Conservation (phyloP, 2,329 filamentous ascomycete species). For the Hypoxylon sp. region DNA sequence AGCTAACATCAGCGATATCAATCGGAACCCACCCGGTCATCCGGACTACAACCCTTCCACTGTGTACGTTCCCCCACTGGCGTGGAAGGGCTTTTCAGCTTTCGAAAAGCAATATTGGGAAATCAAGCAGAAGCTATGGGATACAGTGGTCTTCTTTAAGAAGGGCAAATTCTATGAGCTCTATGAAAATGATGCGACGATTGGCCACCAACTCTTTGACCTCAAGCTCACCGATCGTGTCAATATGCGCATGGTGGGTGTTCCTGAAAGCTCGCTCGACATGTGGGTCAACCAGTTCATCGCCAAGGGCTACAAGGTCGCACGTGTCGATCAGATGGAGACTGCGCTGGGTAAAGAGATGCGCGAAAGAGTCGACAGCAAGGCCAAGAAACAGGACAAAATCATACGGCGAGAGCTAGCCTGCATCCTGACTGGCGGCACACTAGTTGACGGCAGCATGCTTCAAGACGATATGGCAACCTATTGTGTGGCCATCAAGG, state of each 20-base stretch:
- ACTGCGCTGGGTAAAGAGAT: slow-evolving; percentile 97
- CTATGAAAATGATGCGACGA: slow-evolving; percentile 96
- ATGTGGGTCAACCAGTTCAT: slow-evolving; percentile 99
- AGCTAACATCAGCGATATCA: slow-evolving; percentile 86
- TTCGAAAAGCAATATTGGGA: slow-evolving; percentile 99
- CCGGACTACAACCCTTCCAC: slow-evolving; percentile 93
- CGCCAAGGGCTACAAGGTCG: slow-evolving; percentile 97
- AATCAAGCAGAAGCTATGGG: slow-evolving; percentile 98
- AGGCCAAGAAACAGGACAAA: slow-evolving; percentile 84
- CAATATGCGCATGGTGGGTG: slow-evolving; percentile 99
- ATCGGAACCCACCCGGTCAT: slow-evolving; percentile 81
- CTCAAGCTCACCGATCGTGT: slow-evolving; percentile 97
- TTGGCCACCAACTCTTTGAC: slow-evolving; percentile 96
- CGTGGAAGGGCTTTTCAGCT: slow-evolving; percentile 86
- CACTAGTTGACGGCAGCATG: slow-evolving; percentile 95
- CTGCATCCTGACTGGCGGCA: slow-evolving; percentile 91
- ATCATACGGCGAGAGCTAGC: slow-evolving; percentile 92
- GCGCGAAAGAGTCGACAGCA: slow-evolving; percentile 86
- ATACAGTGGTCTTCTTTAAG: slow-evolving; percentile 99
- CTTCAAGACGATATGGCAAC: slow-evolving; percentile 98
- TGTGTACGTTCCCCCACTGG: slow-evolving; percentile 86
- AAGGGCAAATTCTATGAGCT: slow-evolving; percentile 99
- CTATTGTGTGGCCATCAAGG: slow-evolving; percentile 95
- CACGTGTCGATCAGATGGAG: slow-evolving; percentile 96
- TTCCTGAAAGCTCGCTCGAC: slow-evolving; percentile 94